These are phyloP conservation scores for Ogataea trehaloabstinens DNA, from an alignment of 805 yeast species.

Conservation along the genomic window DNA sequence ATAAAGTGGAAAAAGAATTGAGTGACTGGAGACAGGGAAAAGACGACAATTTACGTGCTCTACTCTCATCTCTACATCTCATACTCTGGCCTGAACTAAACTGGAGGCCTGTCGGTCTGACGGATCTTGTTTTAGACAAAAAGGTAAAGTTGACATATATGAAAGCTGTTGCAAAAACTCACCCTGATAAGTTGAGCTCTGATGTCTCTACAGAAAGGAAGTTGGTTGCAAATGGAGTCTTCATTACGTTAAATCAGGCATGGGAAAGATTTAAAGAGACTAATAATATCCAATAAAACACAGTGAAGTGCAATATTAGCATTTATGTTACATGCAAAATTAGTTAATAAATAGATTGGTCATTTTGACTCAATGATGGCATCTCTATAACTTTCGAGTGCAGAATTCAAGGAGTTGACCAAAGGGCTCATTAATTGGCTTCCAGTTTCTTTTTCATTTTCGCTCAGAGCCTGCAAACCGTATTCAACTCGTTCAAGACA, in stretches of 20 bases:
- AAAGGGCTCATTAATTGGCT: constrained; percentile 40
- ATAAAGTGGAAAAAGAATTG: constrained; percentile 54
- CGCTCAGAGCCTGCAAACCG: constrained; percentile 16
- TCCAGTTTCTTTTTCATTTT: constrained; percentile 16
- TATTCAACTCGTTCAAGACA: constrained; percentile 44
- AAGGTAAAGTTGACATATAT: constrained; percentile 82
- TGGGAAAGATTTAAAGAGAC: constrained; percentile 80
- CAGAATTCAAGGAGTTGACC: constrained; percentile 42
- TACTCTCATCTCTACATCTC: constrained; percentile 65
- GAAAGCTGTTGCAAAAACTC: constrained; percentile 76
- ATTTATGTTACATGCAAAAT: too few relatives aligned
- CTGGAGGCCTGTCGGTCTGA: constrained; percentile 65
- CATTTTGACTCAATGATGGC: constrained; percentile 31
- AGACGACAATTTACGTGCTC: constrained; percentile 75
- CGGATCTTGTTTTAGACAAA: constrained; percentile 83
- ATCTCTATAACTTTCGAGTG: constrained; percentile 44
- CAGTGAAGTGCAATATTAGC: too few relatives aligned
- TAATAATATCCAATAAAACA: constrained; percentile 36
- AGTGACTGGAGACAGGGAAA: constrained; percentile 70
- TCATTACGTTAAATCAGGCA: constrained; percentile 77
- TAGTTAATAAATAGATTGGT: too few relatives aligned
- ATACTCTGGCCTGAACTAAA: constrained; percentile 65
- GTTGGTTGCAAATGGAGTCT: constrained; percentile 84
- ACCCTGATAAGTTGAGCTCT: constrained; percentile 78
- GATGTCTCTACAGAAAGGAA: constrained; percentile 63